A percentile compares a stretch with the other conserved stretches of the same genome.
Conservation (phyloP, 208 protist species). For the Wallacemonas collosoma region DNA sequence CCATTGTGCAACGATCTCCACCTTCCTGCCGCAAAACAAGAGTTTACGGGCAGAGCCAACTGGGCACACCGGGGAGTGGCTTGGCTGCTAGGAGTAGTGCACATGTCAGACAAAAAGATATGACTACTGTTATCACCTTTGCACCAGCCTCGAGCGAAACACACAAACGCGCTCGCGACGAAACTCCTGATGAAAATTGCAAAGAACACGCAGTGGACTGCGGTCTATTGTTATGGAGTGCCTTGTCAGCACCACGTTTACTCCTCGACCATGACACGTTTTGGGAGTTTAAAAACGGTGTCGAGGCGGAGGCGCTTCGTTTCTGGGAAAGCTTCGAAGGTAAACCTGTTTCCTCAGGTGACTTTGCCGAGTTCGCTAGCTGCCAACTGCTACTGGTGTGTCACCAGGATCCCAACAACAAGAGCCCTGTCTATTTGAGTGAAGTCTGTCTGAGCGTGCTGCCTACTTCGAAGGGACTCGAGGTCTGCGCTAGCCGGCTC, state of each 20-base stretch:
- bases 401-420: background rate
- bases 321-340: conserved; percentile 50
- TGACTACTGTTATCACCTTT: background rate
- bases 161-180: conserved; percentile 25
- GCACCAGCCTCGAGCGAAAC: background rate
- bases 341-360: background rate
- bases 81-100: background rate
- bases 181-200: conserved; percentile 20
- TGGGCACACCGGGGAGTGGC: background rate
- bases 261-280: conserved; percentile 51
- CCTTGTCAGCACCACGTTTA: conserved; percentile 61
- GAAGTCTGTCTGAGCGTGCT: conserved; percentile 8
- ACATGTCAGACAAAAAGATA: background rate
- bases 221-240: conserved; percentile 49
- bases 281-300: conserved; percentile 43
- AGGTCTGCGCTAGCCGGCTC: conserved; percentile 19
- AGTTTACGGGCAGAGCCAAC: background rate
- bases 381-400: conserved; percentile 22
- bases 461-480: conserved; percentile 6
- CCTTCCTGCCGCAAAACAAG: background rate
- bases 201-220: background rate
- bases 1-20: background rate
- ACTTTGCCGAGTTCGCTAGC: conserved; percentile 7
- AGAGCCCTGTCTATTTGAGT: conserved; percentile 12
- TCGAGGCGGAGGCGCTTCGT: conserved; percentile 27